phyloP scores from a whole-genome alignment of 768 basidiomycete genomes.

The Pulveroboletus ravenelii region DNA sequence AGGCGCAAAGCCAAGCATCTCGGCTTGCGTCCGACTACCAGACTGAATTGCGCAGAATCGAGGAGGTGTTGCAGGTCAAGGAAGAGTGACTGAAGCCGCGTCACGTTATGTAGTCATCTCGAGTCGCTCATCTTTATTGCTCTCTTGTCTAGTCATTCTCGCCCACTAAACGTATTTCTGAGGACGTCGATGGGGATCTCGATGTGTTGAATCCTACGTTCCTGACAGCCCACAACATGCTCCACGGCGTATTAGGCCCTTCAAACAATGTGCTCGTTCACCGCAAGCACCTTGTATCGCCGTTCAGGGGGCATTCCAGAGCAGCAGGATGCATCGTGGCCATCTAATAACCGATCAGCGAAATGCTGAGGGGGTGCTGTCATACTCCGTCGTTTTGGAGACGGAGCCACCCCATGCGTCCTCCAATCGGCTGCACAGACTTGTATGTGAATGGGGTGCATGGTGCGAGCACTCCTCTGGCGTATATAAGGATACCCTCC shows the following conservation, averaged over 20 bases:
- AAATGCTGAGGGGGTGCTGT: slow-evolving; percentile 19
- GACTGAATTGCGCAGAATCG: slow-evolving; percentile 31
- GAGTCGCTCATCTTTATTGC: slow-evolving; percentile 17
- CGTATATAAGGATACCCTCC: slow-evolving; percentile 15
- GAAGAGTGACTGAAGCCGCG: slow-evolving; percentile 18
- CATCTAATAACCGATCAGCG: slow-evolving; percentile 24
- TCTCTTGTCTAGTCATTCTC: slow-evolving; percentile 2
- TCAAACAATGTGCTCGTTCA: background rate
- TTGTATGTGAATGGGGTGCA: slow-evolving; percentile 13
- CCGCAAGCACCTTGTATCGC: slow-evolving; percentile 7
- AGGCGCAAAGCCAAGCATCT: slow-evolving; percentile 28
- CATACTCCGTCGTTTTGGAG: background rate
- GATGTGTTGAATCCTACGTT: slow-evolving; percentile 4
- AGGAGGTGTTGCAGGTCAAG: slow-evolving; percentile 29
- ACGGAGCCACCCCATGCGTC: slow-evolving; percentile 16
- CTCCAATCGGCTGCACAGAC: slow-evolving; percentile 3
- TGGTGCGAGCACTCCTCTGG: slow-evolving; percentile 1
- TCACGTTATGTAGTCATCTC: slow-evolving; percentile 22
- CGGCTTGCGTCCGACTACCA: slow-evolving; percentile 33
- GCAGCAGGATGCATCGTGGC: slow-evolving; percentile 26
- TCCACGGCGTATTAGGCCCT: slow-evolving; percentile 4
- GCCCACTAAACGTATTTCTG: slow-evolving; percentile 2
- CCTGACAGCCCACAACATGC: slow-evolving; percentile 1
- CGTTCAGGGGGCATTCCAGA: slow-evolving; percentile 10
- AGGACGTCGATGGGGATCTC: slow-evolving; percentile 14